Evolutionary conservation across 805 yeast genomes (phyloP).

Genomic region (Candida pseudoglaebosa): DNA sequence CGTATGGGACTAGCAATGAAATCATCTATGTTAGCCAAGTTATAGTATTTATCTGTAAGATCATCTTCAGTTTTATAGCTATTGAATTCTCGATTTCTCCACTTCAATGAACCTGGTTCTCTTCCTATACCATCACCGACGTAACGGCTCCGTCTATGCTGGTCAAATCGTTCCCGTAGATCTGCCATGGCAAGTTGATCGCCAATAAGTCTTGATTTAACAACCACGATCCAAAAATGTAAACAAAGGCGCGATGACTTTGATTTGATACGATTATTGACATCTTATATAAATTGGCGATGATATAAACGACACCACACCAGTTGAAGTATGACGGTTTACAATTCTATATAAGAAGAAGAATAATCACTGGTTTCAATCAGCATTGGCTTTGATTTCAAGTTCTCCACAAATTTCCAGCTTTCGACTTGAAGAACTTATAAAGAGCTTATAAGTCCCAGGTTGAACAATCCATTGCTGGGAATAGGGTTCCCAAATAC

Average conservation of each 20-base stretch:
- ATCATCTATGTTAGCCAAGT: neutral
- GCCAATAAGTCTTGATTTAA: no score
- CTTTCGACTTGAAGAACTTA: conserved; percentile 47
- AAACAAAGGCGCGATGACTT: no score
- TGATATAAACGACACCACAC: neutral
- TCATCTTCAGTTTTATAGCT: neutral
- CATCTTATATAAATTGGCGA: no score
- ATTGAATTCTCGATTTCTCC: no score
- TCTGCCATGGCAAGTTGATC: no score
- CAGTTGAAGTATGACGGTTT: neutral
- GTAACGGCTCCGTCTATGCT: neutral
- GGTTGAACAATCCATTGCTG: conserved; percentile 59
- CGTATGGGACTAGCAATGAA: neutral
- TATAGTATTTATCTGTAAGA: neutral
- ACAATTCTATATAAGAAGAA: neutral
- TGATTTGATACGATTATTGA: no score
- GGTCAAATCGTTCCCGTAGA: neutral
- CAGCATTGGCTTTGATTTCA: conserved; percentile 28
- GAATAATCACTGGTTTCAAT: conserved; percentile 17
- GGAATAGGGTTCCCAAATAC: conserved; percentile 51
- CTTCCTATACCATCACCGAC: neutral
- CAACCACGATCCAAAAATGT: no score
- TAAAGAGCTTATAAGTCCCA: conserved; percentile 50
- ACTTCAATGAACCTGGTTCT: neutral
- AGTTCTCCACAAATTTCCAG: conserved; percentile 45